Evolutionary conservation across 164 flowering plant species (phyloP), one percentile per base, ranked within the genome.

Genomic region (Santalum album): DNA sequence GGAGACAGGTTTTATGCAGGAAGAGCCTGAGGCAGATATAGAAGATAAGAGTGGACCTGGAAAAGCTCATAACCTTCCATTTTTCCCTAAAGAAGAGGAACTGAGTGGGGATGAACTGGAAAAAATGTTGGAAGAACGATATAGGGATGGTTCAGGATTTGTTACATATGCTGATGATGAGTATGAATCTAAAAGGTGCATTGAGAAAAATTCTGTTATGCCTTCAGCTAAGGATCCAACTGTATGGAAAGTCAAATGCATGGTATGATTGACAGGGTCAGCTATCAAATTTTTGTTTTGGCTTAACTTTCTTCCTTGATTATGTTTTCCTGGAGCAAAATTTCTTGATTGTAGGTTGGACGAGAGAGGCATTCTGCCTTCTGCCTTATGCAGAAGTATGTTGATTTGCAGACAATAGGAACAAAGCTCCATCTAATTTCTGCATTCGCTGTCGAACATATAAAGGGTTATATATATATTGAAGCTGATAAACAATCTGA

Each of bases 381-480:
- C 68, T 92, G 96, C 64, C 81, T 92, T 16, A 89, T 92, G 80
- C 96, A 92, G 71, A 92, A 92, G 71, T 88, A 57, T 75, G 79
- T 72, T 34, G 89, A 86, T 49, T 54, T 86, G 72, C 62, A 65
- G 51, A 42, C 70, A 12, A 49, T 86, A 49, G 87, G 87, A 49
- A 75, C 66, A 53, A 83, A 80, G 39, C 64, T 92, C 58, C 75
- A 78, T 64, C 78, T 84, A 54, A 71, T 77, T 25, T 84, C 98
- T 65, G 96, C 82, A 23, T 84, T 87, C 76, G 60, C 89, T 38
- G 63, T 78, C 55, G 96, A 92, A 36, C 87, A 81, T 65, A 48
- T 78, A 12, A 92, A 88, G 63, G 96, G 98, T 39, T 78, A 65
- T 65, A 69, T 92, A 24, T 88, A 65, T 64, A 62, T 92, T 58